phyloP scores from a whole-genome alignment of 2,329 filamentous ascomycete genomes.

The Bipolaris bicolor region DNA sequence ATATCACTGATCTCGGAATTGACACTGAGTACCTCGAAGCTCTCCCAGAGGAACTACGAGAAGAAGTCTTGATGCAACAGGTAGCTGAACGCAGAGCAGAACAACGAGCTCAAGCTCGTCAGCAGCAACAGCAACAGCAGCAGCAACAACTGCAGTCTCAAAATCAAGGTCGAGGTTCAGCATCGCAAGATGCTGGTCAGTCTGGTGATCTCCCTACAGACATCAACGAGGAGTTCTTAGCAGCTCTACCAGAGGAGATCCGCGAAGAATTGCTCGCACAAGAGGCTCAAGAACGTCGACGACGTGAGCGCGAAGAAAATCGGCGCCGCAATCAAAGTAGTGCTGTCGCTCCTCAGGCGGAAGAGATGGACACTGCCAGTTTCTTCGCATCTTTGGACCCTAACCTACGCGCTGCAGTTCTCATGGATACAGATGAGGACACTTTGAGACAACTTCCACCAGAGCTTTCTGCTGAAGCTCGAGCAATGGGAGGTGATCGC shows the following conservation, averaged over 20 bases:
- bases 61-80: constrained; percentile 93
- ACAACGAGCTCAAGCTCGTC: constrained; percentile 26
- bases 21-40: constrained; percentile 93
- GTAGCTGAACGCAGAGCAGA: constrained; percentile 73
- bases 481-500: constrained; percentile 66
- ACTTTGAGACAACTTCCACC: constrained; percentile 83
- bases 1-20: constrained; percentile 93
- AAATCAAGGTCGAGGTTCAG: constrained; percentile 19
- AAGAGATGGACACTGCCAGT: constrained; percentile 91
- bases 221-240: constrained; percentile 91
- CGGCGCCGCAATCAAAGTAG: constrained; percentile 68
- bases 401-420: constrained; percentile 79
- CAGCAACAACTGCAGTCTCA: constrained; percentile 54
- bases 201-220: constrained; percentile 77
- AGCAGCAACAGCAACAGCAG: constrained; percentile 49
- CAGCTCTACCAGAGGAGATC: constrained; percentile 88
- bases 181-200: constrained; percentile 32
- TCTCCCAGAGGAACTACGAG: constrained; percentile 94
- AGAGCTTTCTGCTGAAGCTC: constrained; percentile 84
- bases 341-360: constrained; percentile 52
- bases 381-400: constrained; percentile 91
- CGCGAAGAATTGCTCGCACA: constrained; percentile 89
- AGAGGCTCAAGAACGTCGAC: constrained; percentile 85
- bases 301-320: constrained; percentile 81
- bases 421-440: constrained; percentile 91